Conservation (phyloP, 495 filamentous ascomycete genomes). For the Cryomyces minteri region DNA sequence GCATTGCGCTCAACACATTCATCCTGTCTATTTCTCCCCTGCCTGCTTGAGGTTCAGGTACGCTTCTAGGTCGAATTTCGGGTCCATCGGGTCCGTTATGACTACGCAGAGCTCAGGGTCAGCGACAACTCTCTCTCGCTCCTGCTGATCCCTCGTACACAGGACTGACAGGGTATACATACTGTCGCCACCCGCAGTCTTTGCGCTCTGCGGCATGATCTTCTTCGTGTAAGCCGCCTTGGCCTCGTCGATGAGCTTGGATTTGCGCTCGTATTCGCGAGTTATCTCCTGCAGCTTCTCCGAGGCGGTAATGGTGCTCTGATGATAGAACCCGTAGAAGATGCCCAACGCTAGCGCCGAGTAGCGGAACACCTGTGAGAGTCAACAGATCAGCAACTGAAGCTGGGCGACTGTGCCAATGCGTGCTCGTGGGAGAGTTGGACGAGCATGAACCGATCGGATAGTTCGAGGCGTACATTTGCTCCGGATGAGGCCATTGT, state of each 20-base stretch:
- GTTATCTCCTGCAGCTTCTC: slow-evolving; percentile 48
- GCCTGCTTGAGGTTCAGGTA: slow-evolving; percentile 47
- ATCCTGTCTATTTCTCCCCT: slow-evolving; percentile 29
- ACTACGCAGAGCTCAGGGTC: slow-evolving; percentile 28
- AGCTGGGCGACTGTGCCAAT: too few relatives aligned
- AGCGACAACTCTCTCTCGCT: too few relatives aligned
- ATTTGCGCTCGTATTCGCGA: slow-evolving; percentile 72
- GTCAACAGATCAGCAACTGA: too few relatives aligned
- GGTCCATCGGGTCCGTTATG: slow-evolving; percentile 64
- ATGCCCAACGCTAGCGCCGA: slow-evolving; percentile 73
- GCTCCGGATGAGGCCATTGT: slow-evolving; percentile 18
- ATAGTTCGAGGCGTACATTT: slow-evolving; percentile 12
- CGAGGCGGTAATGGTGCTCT: slow-evolving; percentile 48
- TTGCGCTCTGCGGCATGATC: slow-evolving; percentile 33
- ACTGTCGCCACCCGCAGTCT: slow-evolving; percentile 35
- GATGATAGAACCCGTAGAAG: slow-evolving; percentile 85
- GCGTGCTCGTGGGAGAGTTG: too few relatives aligned
- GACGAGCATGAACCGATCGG: too few relatives aligned
- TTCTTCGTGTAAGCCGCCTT: slow-evolving; percentile 77
- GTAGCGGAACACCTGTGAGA: slow-evolving; percentile 75
- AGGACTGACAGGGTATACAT: slow-evolving; percentile 16
- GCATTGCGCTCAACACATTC: neutral
- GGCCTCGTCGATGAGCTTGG: slow-evolving; percentile 71
- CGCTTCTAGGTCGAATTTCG: slow-evolving; percentile 80
- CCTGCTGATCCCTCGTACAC: neutral